Percentiles rank a stretch among this genome's conserved stretches.
Evolutionary conservation across 495 filamentous ascomycete species (phyloP).

Genomic region (Neurospora hispaniola): DNA sequence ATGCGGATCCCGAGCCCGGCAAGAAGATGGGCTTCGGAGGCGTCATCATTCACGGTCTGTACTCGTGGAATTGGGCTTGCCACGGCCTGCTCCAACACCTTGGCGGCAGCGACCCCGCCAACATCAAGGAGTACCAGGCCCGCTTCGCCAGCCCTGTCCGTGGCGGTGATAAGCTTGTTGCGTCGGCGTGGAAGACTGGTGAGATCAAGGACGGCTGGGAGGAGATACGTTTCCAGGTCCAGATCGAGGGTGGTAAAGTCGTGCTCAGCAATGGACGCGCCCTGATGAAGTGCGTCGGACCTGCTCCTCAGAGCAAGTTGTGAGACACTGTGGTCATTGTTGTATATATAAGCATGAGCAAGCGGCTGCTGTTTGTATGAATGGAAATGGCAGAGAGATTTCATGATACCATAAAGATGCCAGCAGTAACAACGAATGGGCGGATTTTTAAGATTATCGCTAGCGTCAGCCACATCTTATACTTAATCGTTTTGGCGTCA

Average conservation of each 20-base stretch:
- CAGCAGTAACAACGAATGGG: neutral
- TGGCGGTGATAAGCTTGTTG: slow-evolving; percentile 60
- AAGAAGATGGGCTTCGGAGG: slow-evolving; percentile 85
- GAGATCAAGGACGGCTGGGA: slow-evolving; percentile 60
- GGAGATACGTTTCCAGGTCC: slow-evolving; percentile 69
- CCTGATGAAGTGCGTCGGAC: slow-evolving; percentile 52
- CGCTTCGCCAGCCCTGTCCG: slow-evolving; percentile 76
- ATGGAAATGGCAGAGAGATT: neutral
- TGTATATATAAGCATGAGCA: neutral
- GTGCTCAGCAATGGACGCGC: slow-evolving; percentile 77
- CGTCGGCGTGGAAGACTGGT: slow-evolving; percentile 56
- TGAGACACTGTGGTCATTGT: slow-evolving; percentile 15
- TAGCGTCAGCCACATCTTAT: neutral
- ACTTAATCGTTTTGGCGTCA: neutral
- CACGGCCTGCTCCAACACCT: slow-evolving; percentile 64
- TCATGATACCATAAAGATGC: neutral
- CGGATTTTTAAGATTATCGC: neutral
- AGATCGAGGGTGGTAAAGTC: slow-evolving; percentile 61
- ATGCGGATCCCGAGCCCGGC: slow-evolving; percentile 74
- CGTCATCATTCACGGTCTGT: slow-evolving; percentile 80
- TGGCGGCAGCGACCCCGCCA: slow-evolving; percentile 64
- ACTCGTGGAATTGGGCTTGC: slow-evolving; percentile 70
- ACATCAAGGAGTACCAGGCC: slow-evolving; percentile 78
- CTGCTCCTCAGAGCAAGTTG: slow-evolving; percentile 50
- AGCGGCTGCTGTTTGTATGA: neutral